A percentile compares a stretch with the other conserved stretches of the same genome.
These are phyloP conservation scores for Lichtheimia hyalospora DNA, from an alignment of 371 early-diverging fungal species.

Conservation along the genomic window DNA sequence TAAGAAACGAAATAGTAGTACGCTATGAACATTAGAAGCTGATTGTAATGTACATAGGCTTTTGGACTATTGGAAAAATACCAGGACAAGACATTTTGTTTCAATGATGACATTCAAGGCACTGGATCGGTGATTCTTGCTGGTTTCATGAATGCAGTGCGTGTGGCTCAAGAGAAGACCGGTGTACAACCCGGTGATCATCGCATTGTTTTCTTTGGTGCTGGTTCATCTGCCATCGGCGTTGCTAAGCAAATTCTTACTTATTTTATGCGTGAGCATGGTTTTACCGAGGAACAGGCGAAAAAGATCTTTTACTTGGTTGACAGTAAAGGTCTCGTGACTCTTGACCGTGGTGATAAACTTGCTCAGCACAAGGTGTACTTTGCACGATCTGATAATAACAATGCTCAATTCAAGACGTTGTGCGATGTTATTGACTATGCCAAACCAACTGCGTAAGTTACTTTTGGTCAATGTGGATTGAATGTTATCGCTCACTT, in stretches of 20 bases:
- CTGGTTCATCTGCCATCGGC: conserved; percentile 88
- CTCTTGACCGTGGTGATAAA: conserved; percentile 81
- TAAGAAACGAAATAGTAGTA: conserved; percentile 1
- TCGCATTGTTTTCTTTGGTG: conserved; percentile 87
- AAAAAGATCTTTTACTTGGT: conserved; percentile 80
- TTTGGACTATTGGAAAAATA: conserved; percentile 72
- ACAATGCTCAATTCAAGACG: conserved; percentile 65
- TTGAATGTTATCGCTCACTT: too few species aligned
- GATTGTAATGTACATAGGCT: conserved; percentile 31
- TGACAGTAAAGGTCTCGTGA: conserved; percentile 85
- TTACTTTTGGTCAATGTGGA: too few species aligned
- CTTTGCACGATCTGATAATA: conserved; percentile 80
- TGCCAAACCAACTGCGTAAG: conserved; percentile 70
- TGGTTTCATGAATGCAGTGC: conserved; percentile 88
- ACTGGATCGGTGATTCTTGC: conserved; percentile 91
- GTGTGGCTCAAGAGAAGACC: conserved; percentile 45
- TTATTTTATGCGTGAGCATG: conserved; percentile 69
- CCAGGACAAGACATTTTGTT: conserved; percentile 65
- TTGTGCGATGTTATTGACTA: conserved; percentile 75
- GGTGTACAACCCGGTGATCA: conserved; percentile 68
- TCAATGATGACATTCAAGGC: conserved; percentile 75
- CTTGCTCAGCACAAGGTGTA: conserved; percentile 80
- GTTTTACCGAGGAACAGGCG: conserved; percentile 71
- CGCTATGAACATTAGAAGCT: not conserved
- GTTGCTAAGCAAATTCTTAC: conserved; percentile 83